Conservation (phyloP, 768 basidiomycete species). For the Kwoniella botswanensis region DNA sequence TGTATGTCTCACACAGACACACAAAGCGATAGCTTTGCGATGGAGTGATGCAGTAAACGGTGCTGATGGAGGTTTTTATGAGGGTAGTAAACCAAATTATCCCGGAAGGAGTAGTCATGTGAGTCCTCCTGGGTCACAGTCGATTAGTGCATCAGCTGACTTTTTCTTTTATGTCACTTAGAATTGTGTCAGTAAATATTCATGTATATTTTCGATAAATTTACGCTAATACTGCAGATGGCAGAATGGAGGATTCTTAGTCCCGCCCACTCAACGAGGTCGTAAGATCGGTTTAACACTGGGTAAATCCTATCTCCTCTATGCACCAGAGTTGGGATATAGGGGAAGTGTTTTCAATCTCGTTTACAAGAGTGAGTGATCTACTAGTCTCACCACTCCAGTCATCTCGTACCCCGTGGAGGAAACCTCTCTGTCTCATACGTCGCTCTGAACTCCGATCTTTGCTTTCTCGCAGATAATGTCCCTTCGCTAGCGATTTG, state of each 20-base stretch:
- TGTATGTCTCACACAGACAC: neutral
- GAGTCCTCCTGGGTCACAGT: slow-evolving; percentile 56
- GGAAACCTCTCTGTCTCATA: neutral
- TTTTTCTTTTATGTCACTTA: neutral
- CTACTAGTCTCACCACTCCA: neutral
- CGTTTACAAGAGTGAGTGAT: slow-evolving; percentile 69
- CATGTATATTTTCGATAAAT: neutral
- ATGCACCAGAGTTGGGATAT: slow-evolving; percentile 71
- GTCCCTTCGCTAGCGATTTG: slow-evolving; percentile 68
- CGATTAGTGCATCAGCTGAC: neutral
- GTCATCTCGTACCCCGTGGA: neutral
- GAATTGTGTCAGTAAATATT: slow-evolving; percentile 38
- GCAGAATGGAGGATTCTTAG: slow-evolving; percentile 88
- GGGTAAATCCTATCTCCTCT: slow-evolving; percentile 77
- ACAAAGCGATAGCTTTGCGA: too few relatives aligned
- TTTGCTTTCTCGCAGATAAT: slow-evolving; percentile 63
- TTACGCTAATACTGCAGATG: neutral
- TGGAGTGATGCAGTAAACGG: slow-evolving; percentile 2
- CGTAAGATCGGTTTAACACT: slow-evolving; percentile 72
- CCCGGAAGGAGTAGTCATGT: slow-evolving; percentile 89
- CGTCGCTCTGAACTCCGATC: neutral
- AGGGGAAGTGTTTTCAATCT: slow-evolving; percentile 75
- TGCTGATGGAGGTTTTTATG: too few relatives aligned
- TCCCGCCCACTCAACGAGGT: slow-evolving; percentile 69
- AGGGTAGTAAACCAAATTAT: slow-evolving; percentile 66